These are phyloP conservation scores for Pseudocercospora fijiensis DNA, from an alignment of 2,329 filamentous ascomycete species.

Conservation along the genomic window DNA sequence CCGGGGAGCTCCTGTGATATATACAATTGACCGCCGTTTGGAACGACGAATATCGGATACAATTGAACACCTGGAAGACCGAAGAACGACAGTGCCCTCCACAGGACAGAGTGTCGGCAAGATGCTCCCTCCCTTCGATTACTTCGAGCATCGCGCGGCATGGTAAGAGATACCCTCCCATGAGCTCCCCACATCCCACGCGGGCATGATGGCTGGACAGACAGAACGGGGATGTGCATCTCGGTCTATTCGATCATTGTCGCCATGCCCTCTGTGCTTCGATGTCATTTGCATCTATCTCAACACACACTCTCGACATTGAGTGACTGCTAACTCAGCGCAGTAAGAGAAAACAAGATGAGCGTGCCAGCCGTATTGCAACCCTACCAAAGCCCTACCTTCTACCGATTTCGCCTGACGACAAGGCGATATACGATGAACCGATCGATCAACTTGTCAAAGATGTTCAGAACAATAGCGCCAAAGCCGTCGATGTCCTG, in stretches of 20 bases:
- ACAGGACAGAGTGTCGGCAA: slow-evolving; percentile 16
- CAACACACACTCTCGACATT: not conserved
- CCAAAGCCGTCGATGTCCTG: slow-evolving; percentile 71
- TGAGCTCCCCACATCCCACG: slow-evolving; percentile 21
- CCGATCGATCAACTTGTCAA: slow-evolving; percentile 76
- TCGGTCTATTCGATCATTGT: no score
- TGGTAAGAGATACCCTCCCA: slow-evolving; percentile 55
- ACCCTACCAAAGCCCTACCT: slow-evolving; percentile 66
- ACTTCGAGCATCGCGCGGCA: slow-evolving; percentile 68
- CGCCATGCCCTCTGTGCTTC: not conserved
- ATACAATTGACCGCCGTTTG: slow-evolving; percentile 4
- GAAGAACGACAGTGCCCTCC: not conserved
- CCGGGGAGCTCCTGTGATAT: slow-evolving; percentile 7
- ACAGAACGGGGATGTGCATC: no score
- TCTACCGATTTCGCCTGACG: slow-evolving; percentile 60
- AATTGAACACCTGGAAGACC: not conserved
- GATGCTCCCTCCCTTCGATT: slow-evolving; percentile 55
- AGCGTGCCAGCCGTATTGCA: slow-evolving; percentile 68
- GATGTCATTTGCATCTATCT: not conserved
- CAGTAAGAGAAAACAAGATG: slow-evolving; percentile 76
- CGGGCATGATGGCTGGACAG: not conserved
- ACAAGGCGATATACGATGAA: slow-evolving; percentile 67
- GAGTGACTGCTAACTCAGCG: not conserved
- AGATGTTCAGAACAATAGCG: slow-evolving; percentile 68
- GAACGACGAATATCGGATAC: not conserved